A percentile compares a stretch with the other conserved stretches of the same genome.
These are phyloP conservation scores for Litchi chinensis DNA, from an alignment of 345 rosid species.

Conservation along the genomic window DNA sequence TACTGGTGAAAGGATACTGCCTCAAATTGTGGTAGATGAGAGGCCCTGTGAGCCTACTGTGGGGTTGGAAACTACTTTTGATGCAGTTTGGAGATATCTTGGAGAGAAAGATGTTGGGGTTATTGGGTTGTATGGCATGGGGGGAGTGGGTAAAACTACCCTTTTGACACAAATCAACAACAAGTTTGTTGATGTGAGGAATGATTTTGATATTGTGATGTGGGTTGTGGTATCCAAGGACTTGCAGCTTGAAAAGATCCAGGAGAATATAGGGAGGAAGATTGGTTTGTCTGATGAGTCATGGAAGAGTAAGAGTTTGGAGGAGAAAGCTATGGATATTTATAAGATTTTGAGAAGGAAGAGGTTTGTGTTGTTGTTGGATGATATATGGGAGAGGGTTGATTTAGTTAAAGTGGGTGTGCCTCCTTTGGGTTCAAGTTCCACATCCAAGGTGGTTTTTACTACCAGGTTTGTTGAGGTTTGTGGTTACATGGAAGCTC, in stretches of 20 bases:
- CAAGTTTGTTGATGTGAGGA: not conserved
- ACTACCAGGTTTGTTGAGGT: constrained; percentile 16
- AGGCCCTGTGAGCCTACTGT: constrained; percentile 3
- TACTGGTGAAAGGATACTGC: not conserved
- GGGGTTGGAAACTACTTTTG: constrained; percentile 5
- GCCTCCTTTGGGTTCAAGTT: not conserved
- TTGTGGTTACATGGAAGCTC: constrained; percentile 17
- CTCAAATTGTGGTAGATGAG: constrained; percentile 4
- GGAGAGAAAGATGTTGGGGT: not conserved
- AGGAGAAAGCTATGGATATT: constrained; percentile 8
- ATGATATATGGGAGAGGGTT: constrained; percentile 16
- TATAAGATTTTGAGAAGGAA: constrained; percentile 9
- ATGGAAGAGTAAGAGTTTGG: not conserved
- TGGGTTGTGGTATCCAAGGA: constrained; percentile 14
- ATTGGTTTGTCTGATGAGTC: constrained; percentile 5
- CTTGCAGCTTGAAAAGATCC: constrained; percentile 6
- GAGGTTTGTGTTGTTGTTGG: constrained; percentile 1
- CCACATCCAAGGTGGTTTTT: not conserved
- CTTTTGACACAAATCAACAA: constrained; percentile 21
- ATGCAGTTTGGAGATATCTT: constrained; percentile 12
- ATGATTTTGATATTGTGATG: constrained; percentile 12
- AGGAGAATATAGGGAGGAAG: constrained; percentile 1
- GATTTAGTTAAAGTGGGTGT: constrained; percentile 16
- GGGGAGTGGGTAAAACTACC: constrained; percentile 25
- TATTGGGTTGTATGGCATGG: constrained; percentile 21